phyloP scores from a whole-genome alignment of 2,329 filamentous ascomycete species.

The Dothiorella sarmentorum region DNA sequence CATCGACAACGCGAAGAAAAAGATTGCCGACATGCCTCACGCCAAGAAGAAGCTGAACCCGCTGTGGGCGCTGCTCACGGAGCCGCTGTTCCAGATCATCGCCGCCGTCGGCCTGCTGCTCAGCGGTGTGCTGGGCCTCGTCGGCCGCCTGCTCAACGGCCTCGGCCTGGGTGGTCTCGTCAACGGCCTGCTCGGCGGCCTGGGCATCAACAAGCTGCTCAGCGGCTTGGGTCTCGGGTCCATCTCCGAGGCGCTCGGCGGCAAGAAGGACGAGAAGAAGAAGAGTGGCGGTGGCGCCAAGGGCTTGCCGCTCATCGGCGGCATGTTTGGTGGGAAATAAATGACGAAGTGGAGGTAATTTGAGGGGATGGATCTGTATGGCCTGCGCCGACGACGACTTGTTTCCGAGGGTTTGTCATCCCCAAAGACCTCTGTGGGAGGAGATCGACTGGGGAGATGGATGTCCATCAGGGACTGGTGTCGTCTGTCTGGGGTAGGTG shows the following conservation, averaged over 20 bases:
- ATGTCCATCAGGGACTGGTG: background rate
- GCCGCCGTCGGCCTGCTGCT: constrained; percentile 82
- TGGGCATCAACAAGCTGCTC: constrained; percentile 73
- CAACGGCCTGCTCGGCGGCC: constrained; percentile 71
- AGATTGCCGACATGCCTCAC: constrained; percentile 86
- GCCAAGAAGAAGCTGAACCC: constrained; percentile 94
- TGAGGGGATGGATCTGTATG: background rate
- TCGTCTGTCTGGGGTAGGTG: no score
- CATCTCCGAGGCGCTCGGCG: constrained; percentile 48
- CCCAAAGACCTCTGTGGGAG: constrained; percentile 17
- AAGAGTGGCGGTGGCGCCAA: constrained; percentile 37
- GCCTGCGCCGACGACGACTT: no score
- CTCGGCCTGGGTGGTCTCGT: constrained; percentile 80
- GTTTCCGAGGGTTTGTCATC: no score
- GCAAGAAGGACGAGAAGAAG: constrained; percentile 56
- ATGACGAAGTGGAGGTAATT: background rate
- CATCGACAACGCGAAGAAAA: constrained; percentile 84
- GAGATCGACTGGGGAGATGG: background rate
- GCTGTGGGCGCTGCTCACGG: constrained; percentile 75
- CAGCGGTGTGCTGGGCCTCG: constrained; percentile 77
- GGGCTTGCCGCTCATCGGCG: constrained; percentile 46
- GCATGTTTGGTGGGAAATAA: constrained; percentile 46
- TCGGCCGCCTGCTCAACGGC: constrained; percentile 74
- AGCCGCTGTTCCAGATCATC: constrained; percentile 89
- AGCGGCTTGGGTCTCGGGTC: constrained; percentile 65